Percentiles rank a stretch among this genome's conserved stretches.
Conservation (phyloP, 768 basidiomycete species). For the Cyathus striatus region DNA sequence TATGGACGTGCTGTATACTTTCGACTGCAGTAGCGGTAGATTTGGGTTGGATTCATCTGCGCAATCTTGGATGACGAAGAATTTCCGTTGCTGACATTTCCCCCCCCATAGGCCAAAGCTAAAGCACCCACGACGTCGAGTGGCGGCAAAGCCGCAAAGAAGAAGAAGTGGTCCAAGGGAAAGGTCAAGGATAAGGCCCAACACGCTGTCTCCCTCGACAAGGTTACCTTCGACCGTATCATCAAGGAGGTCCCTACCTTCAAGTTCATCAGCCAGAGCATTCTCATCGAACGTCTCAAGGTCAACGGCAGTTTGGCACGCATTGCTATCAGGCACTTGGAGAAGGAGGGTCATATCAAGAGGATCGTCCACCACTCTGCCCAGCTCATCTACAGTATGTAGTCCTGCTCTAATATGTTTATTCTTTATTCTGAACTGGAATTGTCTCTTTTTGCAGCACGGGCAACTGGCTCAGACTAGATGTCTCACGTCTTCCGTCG, state of each 20-base stretch:
- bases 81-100: slow-evolving; percentile 14
- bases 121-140: slow-evolving; percentile 72
- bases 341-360: slow-evolving; percentile 93
- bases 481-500: slow-evolving; percentile 10
- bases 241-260: slow-evolving; percentile 98
- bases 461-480: slow-evolving; percentile 48
- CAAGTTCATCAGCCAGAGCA: slow-evolving; percentile 96
- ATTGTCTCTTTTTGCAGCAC: slow-evolving; percentile 26
- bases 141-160: slow-evolving; percentile 90
- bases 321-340: slow-evolving; percentile 84
- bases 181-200: slow-evolving; percentile 99
- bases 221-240: slow-evolving; percentile 88
- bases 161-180: slow-evolving; percentile 99
- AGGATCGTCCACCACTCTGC: slow-evolving; percentile 92
- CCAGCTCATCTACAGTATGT: slow-evolving; percentile 95
- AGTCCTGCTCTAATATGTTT: too few relatives aligned
- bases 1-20: background rate
- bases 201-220: slow-evolving; percentile 94
- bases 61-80: slow-evolving; percentile 27
- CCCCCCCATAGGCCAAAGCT: slow-evolving; percentile 53
- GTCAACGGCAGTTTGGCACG: slow-evolving; percentile 94
- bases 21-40: background rate
- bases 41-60: slow-evolving; percentile 32
- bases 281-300: slow-evolving; percentile 98
- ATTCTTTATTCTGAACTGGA: background rate